These are phyloP conservation scores for Cladobotryum protrusum DNA, from an alignment of 2,329 filamentous ascomycete species.

Conservation along the genomic window DNA sequence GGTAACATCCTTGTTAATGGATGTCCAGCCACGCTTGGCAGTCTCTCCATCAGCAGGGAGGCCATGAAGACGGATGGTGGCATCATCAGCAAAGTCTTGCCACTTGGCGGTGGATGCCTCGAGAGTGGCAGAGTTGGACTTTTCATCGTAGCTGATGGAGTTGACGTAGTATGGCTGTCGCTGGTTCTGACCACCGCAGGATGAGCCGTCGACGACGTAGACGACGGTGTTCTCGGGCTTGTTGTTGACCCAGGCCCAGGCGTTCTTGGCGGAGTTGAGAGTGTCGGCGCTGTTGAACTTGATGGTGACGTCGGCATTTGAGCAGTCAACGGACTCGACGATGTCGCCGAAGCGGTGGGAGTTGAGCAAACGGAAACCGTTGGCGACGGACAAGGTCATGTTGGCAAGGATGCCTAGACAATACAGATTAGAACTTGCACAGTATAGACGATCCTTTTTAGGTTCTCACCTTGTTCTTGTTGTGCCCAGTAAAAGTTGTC, in stretches of 20 bases:
- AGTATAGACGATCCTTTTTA: neutral
- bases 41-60: neutral
- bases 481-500: conserved; percentile 6
- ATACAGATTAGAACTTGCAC: neutral
- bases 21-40: neutral
- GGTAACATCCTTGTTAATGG: neutral
- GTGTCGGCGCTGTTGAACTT: conserved; percentile 3
- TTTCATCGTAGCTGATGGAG: conserved; percentile 3
- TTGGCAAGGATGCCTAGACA: conserved; percentile 5
- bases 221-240: conserved; percentile 3
- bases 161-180: conserved; percentile 9
- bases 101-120: neutral
- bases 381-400: conserved; percentile 2
- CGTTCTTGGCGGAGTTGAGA: conserved; percentile 1
- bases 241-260: conserved; percentile 9
- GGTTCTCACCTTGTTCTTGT: conserved; percentile 3
- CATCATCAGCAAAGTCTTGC: conserved; percentile 5
- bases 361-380: conserved; percentile 6
- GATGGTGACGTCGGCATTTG: conserved; percentile 4
- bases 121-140: conserved; percentile 1
- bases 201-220: conserved; percentile 5
- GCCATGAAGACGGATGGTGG: conserved; percentile 5
- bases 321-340: conserved; percentile 7
- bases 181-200: conserved; percentile 6
- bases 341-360: conserved; percentile 3